Base-by-base conservation (phyloP, 495 filamentous ascomycete genomes). In the Pseudevernia furfuracea region DNA sequence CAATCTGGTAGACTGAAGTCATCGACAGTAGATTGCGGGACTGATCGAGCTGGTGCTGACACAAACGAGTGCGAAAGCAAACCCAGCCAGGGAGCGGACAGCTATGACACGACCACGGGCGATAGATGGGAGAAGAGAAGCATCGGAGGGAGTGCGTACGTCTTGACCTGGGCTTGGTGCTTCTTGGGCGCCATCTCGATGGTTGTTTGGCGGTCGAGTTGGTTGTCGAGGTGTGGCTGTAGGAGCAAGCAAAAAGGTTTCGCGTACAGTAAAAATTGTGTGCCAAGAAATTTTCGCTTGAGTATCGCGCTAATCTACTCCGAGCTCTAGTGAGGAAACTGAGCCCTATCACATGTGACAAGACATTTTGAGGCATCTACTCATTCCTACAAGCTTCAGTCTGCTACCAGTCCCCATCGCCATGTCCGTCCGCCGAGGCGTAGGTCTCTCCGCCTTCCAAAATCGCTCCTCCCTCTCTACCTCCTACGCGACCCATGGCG, bases 371-470 rank as follows among this genome's bases (percentile, higher is more conserved):
- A 43, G 23, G 25, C 60, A 43, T 61, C 44, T n/a, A n/a, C n/a
- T n/a, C 39, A 21, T 30, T 21, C 32, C 30, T 52, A n/a, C 17
- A 10, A 6, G 12, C 23, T 48, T 41, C 39, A 10, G 1, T 32
- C 37, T 48, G 39, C 17, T 19, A 25, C 5, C 30, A 3, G 12
- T 34, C 30, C 19, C 41, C 9, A 19, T 25, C 64, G 70, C 43
- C 36, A 83, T 83, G 81, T 75, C 81, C 9, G 68, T 73, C 52
- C 80, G 81, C 60, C 78, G 81, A 74, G 90, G 89, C 64, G 91
- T 96, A 66, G 94, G 94, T 69, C 88, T 98, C 59, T 90, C 89
- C 34, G 91, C 95, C 75, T 94, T 98, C 71, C 87, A 89, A 69
- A 89, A 92, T 68, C 87, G 86, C 61, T 86, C 83, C 46, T 84